Conservation (phyloP, 202 grass and related monocot genomes). For the Miscanthus sacchariflorus region DNA sequence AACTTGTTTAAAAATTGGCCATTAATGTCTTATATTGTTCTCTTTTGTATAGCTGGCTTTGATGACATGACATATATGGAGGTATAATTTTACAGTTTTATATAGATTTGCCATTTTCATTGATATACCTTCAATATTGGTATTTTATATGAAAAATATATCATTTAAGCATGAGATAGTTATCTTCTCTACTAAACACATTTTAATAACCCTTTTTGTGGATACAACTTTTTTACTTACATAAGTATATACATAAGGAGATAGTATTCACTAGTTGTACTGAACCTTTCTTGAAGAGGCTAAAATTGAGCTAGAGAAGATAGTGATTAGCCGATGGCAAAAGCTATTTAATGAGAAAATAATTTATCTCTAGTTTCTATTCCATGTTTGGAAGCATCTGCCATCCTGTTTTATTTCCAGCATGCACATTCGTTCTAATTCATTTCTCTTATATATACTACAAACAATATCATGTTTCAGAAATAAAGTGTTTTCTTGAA, state of each 20-base stretch:
- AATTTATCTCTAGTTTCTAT: no score
- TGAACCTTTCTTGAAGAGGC: background rate
- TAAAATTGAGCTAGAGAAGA: background rate
- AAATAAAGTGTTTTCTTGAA: background rate
- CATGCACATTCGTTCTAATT: background rate
- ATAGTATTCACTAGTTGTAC: background rate
- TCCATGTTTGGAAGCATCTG: background rate
- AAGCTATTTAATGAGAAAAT: no score
- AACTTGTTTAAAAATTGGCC: slow-evolving; percentile 72
- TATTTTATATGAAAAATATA: background rate
- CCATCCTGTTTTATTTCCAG: background rate
- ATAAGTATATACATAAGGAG: no score
- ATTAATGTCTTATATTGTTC: slow-evolving; percentile 64
- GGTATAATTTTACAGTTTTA: slow-evolving; percentile 14
- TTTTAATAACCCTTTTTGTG: background rate
- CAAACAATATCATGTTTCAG: background rate
- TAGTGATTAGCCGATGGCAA: no score
- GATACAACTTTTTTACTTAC: no score
- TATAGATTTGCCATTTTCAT: background rate
- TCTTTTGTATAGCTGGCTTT: slow-evolving; percentile 63
- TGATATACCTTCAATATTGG: background rate
- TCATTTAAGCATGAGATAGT: background rate
- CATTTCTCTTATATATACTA: background rate
- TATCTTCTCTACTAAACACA: background rate
- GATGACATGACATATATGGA: slow-evolving; percentile 78